Base-by-base conservation (phyloP, 768 basidiomycete genomes). In the Hygrophorus russula region DNA sequence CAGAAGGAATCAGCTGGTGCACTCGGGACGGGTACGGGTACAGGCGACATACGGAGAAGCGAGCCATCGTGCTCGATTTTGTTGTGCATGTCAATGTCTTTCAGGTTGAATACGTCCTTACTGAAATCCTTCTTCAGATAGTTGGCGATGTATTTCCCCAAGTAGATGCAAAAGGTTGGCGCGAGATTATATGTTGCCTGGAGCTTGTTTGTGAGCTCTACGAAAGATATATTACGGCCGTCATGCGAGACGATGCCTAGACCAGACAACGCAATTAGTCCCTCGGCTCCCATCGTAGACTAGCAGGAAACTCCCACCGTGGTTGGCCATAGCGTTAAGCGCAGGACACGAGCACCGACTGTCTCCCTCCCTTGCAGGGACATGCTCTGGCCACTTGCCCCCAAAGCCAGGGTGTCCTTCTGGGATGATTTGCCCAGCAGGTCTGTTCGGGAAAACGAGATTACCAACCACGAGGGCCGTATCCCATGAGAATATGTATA, bases 271-370 rank as follows among this genome's bases (percentile, higher is more conserved):
- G n/a, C n/a, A n/a, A n/a, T n/a, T n/a, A n/a, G n/a, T n/a, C n/a
- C n/a, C n/a, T n/a, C n/a, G n/a, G n/a, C n/a, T n/a, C n/a, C n/a
- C n/a, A n/a, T n/a, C n/a, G n/a, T n/a, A n/a, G n/a, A n/a, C n/a
- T n/a, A n/a, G n/a, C 24, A 3, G 24, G 24, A 27, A 42, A 13
- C 28, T 7, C 44, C 17, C 11, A 75, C 75, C 76, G 32, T 76
- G 76, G 49, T 76, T 76, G 10, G 74, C 74, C 64, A 77, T 60
- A 1, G 71, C 67, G 45, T 77, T 76, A 34, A 77, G 49, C 13
- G 61, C 73, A 2, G 75, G 74, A 44, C 76, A 77, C 1, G 68
- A 61, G 36, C 64, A 66, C 0, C 74, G 59, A 44, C 73, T 73
- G 44, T 76, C 74, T 4, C 60, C 64, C 14, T 60, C 51, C 5